Percentiles rank a stretch among this genome's conserved stretches.
Evolutionary conservation across 73 alveolate species (phyloP).

Genomic region (Paramecium caudatum): DNA sequence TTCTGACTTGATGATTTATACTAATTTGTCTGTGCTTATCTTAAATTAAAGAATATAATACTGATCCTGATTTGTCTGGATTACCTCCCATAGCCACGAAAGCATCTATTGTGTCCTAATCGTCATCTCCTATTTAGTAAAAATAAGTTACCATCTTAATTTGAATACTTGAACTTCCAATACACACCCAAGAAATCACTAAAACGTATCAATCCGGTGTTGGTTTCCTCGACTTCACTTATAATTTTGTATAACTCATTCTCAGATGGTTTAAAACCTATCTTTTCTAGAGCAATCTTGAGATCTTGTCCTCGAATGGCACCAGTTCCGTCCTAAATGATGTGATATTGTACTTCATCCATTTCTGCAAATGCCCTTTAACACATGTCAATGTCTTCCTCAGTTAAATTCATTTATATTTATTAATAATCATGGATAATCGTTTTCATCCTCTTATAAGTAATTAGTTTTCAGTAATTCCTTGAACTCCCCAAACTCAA

Average conservation of each 20-base stretch:
- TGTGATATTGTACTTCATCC: conserved; percentile 61
- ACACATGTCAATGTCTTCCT: conserved; percentile 67
- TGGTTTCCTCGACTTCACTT: conserved; percentile 90
- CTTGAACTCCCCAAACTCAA: conserved; percentile 90
- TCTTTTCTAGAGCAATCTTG: conserved; percentile 85
- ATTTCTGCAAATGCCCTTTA: conserved; percentile 59
- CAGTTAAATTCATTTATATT: conserved; percentile 56
- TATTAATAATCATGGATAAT: conserved; percentile 32
- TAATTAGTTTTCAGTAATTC: conserved; percentile 68
- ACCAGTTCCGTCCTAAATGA: conserved; percentile 89
- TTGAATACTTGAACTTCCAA: conserved; percentile 74
- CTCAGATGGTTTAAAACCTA: conserved; percentile 87
- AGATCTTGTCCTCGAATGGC: conserved; percentile 85
- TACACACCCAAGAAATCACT: conserved; percentile 78
- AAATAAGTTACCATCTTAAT: conserved; percentile 36
- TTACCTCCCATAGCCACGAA: conserved; percentile 98
- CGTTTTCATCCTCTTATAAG: conserved; percentile 44
- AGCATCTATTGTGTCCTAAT: conserved; percentile 86
- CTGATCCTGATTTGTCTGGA: conserved; percentile 90
- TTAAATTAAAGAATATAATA: not conserved
- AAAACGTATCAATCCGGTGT: conserved; percentile 81
- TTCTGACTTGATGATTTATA: conserved; percentile 85
- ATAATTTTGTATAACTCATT: conserved; percentile 83
- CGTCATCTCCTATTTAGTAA: conserved; percentile 4
- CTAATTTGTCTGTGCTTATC: conserved; percentile 82